Base-by-base conservation (phyloP, 2,329 filamentous ascomycete genomes). In the Thielaviopsis populi region DNA sequence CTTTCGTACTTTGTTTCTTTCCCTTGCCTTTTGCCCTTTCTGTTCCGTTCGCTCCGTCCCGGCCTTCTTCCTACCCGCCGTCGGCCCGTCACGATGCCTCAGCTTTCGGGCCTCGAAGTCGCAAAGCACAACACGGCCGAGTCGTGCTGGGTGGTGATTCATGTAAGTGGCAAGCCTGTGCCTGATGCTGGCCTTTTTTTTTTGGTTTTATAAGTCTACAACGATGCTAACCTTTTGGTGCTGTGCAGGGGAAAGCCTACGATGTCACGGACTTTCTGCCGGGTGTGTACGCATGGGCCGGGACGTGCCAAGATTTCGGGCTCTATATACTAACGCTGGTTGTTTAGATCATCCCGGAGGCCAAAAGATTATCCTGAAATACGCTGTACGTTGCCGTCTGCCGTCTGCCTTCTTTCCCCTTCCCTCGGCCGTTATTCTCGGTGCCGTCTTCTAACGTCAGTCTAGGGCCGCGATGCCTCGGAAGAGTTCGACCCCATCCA, bases 341-440 rank as follows among this genome's bases (percentile, higher is more conserved):
- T 48, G 15, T 62, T 11, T 69, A 85, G 89, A 95, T 74, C 91
- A 96, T 71, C 91, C 91, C 27, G 91, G 91, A 67, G 91, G 89
- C 43, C 81, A 85, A 68, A 94, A 92, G 72, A 95, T 97, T 73
- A 97, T 99, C 71, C 82, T 99, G 68, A 96, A 96, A 77, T 96
- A 96, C 76, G 91, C 91, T 37, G 81, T 82, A 72, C 67, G 79
- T 69, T 15, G 3, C 15, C 6, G 3, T 30, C 5, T 13, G 27
- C 19, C 13, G 19, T 17, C 22, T 8, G 1, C 60, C 56, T 27
- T 17, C n/a, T n/a, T n/a, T n/a, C n/a, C n/a, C n/a, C n/a, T n/a
- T n/a, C n/a, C n/a, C n/a, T n/a, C n/a, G n/a, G n/a, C n/a, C n/a
- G n/a, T n/a, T n/a, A n/a, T n/a, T 33, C 7, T 15, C 15, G 10